Percentiles rank a stretch among this genome's conserved stretches.
Conservation (phyloP, 345 rosid species). For the Linum trigynum region DNA sequence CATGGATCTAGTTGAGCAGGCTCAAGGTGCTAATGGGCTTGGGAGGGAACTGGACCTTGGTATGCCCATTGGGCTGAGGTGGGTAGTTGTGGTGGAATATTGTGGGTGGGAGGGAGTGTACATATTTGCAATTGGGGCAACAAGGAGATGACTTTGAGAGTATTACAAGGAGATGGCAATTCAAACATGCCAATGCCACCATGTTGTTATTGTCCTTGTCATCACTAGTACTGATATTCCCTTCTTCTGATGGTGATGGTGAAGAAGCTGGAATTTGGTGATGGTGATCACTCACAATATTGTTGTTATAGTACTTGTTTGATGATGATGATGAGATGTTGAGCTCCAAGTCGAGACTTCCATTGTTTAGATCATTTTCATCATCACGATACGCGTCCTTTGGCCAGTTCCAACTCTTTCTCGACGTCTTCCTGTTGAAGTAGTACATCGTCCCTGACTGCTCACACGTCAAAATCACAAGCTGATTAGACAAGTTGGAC, state of each 20-base stretch:
- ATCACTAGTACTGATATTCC: neutral
- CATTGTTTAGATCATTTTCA: neutral
- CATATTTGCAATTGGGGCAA: conserved; percentile 47
- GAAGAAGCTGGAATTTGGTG: too few species aligned
- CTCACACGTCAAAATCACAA: neutral
- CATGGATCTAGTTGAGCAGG: too few species aligned
- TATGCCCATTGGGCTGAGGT: too few species aligned
- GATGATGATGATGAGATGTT: conserved; percentile 23
- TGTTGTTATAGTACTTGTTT: too few species aligned
- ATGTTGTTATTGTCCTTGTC: conserved; percentile 14
- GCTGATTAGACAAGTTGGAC: too few species aligned
- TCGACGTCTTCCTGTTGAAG: conserved; percentile 35
- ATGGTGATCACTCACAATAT: too few species aligned
- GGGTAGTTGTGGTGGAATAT: conserved; percentile 2
- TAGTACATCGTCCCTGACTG: conserved; percentile 47
- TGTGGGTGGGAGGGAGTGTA: conserved; percentile 31
- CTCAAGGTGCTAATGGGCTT: too few species aligned
- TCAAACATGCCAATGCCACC: conserved; percentile 44
- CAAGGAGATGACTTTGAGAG: conserved; percentile 40
- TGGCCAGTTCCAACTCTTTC: conserved; percentile 34
- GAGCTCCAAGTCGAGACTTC: conserved; percentile 32
- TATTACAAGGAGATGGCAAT: conserved; percentile 46
- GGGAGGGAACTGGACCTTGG: too few species aligned
- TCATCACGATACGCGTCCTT: neutral
- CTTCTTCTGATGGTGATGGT: neutral